These are phyloP conservation scores for Colletotrichum siamense DNA, from an alignment of 2,329 filamentous ascomycete species.

Conservation along the genomic window DNA sequence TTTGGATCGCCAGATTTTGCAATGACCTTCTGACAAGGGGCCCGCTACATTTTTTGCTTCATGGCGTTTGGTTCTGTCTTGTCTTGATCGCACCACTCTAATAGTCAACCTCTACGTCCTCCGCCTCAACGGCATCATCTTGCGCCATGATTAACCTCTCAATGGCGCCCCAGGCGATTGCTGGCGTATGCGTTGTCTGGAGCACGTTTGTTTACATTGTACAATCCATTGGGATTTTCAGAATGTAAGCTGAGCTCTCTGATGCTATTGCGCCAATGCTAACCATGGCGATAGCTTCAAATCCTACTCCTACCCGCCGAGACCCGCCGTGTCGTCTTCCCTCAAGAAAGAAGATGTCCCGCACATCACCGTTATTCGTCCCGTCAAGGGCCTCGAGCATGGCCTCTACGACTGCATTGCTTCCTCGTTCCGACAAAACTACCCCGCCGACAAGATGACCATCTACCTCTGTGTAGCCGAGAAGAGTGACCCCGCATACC, in stretches of 20 bases:
- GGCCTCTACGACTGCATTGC: slow-evolving; percentile 91
- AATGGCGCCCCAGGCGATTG: slow-evolving; percentile 39
- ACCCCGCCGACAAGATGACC: slow-evolving; percentile 77
- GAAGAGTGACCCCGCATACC: slow-evolving; percentile 76
- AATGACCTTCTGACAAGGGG: background rate
- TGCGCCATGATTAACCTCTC: slow-evolving; percentile 23
- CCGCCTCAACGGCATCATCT: background rate
- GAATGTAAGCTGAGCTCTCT: slow-evolving; percentile 50
- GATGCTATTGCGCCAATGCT: background rate
- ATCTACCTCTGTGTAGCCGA: slow-evolving; percentile 84
- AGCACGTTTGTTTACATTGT: slow-evolving; percentile 56
- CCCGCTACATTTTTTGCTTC: background rate
- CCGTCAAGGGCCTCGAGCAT: slow-evolving; percentile 90
- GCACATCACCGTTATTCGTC: slow-evolving; percentile 88
- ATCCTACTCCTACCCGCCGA: slow-evolving; percentile 55
- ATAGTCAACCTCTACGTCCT: background rate
- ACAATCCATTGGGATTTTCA: slow-evolving; percentile 59
- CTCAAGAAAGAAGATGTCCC: slow-evolving; percentile 65
- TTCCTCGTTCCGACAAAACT: slow-evolving; percentile 82
- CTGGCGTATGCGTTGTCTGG: slow-evolving; percentile 58
- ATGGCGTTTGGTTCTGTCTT: background rate
- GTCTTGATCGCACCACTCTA: slow-evolving; percentile 23
- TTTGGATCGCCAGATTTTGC: background rate
- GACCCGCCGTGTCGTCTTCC: slow-evolving; percentile 55
- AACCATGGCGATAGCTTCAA: slow-evolving; percentile 46